A percentile compares a stretch with the other conserved stretches of the same genome.
Conservation (phyloP, 495 filamentous ascomycete species). For the Trichoderma orchidacearum region DNA sequence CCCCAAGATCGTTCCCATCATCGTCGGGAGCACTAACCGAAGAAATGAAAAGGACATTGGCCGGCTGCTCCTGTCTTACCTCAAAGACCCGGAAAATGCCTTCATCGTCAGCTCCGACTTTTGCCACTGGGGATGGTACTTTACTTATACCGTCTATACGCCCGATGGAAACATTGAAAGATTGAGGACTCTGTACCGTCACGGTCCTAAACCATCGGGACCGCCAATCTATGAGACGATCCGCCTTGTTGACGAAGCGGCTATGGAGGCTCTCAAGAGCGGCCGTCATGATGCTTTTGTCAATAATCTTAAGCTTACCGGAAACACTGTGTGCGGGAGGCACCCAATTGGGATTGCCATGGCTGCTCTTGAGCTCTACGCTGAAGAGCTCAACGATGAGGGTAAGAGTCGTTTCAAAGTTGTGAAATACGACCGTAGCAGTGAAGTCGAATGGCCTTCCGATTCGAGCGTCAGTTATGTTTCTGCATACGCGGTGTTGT, state of each 20-base stretch:
- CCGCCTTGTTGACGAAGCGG: conserved; percentile 59
- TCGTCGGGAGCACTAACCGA: conserved; percentile 65
- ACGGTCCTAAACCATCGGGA: conserved; percentile 16
- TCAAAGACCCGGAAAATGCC: conserved; percentile 59
- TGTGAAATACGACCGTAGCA: conserved; percentile 83
- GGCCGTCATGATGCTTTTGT: conserved; percentile 59
- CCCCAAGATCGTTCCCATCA: conserved; percentile 71
- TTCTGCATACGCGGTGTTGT: conserved; percentile 60
- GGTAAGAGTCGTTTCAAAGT: conserved; percentile 59
- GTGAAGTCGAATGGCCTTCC: conserved; percentile 47
- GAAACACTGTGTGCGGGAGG: conserved; percentile 88
- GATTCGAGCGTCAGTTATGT: conserved; percentile 96
- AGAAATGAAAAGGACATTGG: conserved; percentile 58
- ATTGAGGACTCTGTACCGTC: conserved; percentile 2
- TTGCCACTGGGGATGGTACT: conserved; percentile 88
- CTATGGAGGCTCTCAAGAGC: conserved; percentile 70
- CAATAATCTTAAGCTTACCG: conserved; percentile 51
- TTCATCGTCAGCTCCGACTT: conserved; percentile 93
- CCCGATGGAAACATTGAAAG: conserved; percentile 27
- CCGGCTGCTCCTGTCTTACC: conserved; percentile 58
- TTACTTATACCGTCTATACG: conserved; percentile 74
- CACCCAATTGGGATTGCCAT: conserved; percentile 94
- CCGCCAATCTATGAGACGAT: conserved; percentile 79
- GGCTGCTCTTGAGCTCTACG: conserved; percentile 62
- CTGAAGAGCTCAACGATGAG: conserved; percentile 17